Evolutionary conservation across 257 asterid genomes (phyloP), one percentile per base, ranked within the genome.

Genomic region (Nicotiana obtusifolia): DNA sequence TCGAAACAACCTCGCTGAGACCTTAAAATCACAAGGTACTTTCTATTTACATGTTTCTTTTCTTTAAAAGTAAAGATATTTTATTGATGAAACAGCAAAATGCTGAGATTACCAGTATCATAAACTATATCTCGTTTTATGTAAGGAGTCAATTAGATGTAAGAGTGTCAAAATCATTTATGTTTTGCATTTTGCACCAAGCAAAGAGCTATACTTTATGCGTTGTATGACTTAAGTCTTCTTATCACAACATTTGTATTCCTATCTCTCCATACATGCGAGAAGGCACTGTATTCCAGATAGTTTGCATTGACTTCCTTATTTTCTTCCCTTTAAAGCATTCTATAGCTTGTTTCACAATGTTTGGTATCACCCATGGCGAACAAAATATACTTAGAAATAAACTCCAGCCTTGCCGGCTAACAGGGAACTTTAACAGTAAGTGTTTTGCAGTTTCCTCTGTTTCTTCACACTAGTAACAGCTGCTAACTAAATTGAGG

Each of bases 11-110:
- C 87, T 94, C 80, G 97, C 97, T 3, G 98, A 92, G 88, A 86
- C 93, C 82, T 90, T 94, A 79, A 94, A 94, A 86, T 83, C 92
- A 60, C 93, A 90, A 90, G 98, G 98, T 94, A 84, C 52, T 62
- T 44, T 47, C 4, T 10, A 33, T 28, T n/a, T 37, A 49, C 66
- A 35, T 41, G 49, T 19, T 52, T 47, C 19, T 33, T 60, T 15
- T 14, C 28, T 9, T 16, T 1, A 26, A 69, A 24, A 7, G 13
- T 22, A 7, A 44, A 22, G 78, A 41, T 71, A 24, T 44, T 71
- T 71, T 44, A 71, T 47, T 22, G 60, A 14, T 71, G 60, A 71
- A 44, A 71, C 22, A 47, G 35, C 37, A 22, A 69, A 71, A 57
- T 71, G 78, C 33, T 71, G 59, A 44, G 35, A 20, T 71, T 71